phyloP scores from a whole-genome alignment of 2,329 filamentous ascomycete genomes.

The Colletotrichum magnum region DNA sequence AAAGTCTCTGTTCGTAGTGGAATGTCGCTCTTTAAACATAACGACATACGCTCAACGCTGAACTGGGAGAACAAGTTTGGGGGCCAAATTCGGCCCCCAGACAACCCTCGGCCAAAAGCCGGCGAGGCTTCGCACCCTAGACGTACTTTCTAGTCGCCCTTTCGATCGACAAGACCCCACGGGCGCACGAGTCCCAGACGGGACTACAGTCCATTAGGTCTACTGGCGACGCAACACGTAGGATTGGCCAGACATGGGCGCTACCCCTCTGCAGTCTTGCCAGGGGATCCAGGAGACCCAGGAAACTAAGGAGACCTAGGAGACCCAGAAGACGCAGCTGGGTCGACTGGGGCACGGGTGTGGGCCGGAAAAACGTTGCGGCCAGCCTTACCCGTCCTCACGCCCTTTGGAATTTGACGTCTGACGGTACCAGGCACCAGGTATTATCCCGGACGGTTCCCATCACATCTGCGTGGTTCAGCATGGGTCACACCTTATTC shows the following conservation, averaged over 20 bases:
- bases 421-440: not conserved
- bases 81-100: constrained; percentile 29
- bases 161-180: constrained; percentile 6
- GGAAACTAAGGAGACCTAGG: not conserved
- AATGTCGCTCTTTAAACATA: constrained; percentile 15
- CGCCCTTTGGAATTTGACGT: not conserved
- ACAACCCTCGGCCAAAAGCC: not conserved
- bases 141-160: constrained; percentile 12
- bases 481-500: not conserved
- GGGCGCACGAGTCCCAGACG: not conserved
- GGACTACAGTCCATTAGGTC: not conserved
- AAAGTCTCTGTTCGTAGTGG: constrained; percentile 4
- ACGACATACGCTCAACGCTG: not conserved
- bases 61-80: constrained; percentile 13
- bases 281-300: not conserved
- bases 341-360: constrained; percentile 14
- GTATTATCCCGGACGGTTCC: not conserved
- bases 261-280: not conserved
- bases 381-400: constrained; percentile 29
- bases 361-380: constrained; percentile 11
- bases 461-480: not conserved
- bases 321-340: not conserved
- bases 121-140: not conserved
- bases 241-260: constrained; percentile 10
- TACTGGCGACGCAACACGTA: not conserved